These are phyloP conservation scores for Breviolum minutum DNA, from an alignment of 73 alveolate genomes.

Conservation along the genomic window DNA sequence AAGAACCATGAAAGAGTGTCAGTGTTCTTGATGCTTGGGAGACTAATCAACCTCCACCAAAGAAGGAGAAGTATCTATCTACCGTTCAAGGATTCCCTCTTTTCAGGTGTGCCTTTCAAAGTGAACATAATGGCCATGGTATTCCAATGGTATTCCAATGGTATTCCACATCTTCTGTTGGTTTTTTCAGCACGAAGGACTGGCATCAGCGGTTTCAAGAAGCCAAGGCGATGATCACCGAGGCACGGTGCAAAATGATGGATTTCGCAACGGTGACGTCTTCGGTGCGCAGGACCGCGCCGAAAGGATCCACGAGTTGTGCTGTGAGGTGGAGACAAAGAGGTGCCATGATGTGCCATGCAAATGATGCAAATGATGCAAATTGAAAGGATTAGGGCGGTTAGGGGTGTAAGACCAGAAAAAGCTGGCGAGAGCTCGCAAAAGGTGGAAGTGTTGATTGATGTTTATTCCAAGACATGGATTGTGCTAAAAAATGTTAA, in stretches of 20 bases:
- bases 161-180: too few relatives aligned
- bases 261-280: background rate
- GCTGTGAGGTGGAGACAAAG: conserved; percentile 47
- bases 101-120: background rate
- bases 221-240: conserved; percentile 62
- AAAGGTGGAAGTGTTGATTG: background rate
- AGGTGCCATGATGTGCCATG: background rate
- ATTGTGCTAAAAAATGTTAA: background rate
- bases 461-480: background rate
- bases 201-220: conserved; percentile 57
- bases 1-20: background rate
- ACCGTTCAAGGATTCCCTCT: background rate
- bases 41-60: background rate
- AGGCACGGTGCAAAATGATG: background rate
- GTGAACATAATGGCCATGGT: too few relatives aligned
- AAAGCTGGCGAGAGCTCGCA: too few relatives aligned
- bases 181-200: background rate
- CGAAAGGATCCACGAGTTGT: conserved; percentile 56
- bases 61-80: background rate
- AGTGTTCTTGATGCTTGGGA: background rate
- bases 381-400: too few relatives aligned
- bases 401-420: too few relatives aligned
- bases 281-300: conserved; percentile 28
- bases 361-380: too few relatives aligned
- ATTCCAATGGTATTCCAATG: too few relatives aligned